These are phyloP conservation scores for Boletus patriciae DNA, from an alignment of 768 basidiomycete species.

Conservation along the genomic window DNA sequence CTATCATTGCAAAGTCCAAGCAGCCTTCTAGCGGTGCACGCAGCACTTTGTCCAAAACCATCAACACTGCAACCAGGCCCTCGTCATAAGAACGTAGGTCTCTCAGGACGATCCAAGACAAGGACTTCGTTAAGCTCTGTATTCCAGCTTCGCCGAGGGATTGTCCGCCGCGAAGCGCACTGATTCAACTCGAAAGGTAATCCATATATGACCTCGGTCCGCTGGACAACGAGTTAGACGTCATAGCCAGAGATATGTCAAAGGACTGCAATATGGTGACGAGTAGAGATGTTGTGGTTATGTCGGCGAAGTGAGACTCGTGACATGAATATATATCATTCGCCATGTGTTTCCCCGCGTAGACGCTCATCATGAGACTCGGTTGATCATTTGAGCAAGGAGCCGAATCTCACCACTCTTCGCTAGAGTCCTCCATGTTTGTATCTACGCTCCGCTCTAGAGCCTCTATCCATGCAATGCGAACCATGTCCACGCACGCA, in stretches of 20 bases:
- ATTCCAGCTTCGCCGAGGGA: background rate
- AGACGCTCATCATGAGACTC: conserved; percentile 5
- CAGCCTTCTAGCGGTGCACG: background rate
- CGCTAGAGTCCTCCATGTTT: conserved; percentile 21
- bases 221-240: background rate
- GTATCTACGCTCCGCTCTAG: conserved; percentile 13
- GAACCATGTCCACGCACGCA: conserved; percentile 38
- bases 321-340: background rate
- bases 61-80: background rate
- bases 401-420: conserved; percentile 3
- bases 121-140: background rate
- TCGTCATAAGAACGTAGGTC: conserved; percentile 7
- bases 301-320: conserved; percentile 2
- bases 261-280: background rate
- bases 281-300: background rate
- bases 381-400: background rate
- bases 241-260: background rate
- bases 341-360: background rate
- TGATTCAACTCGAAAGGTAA: background rate
- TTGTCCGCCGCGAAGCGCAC: background rate
- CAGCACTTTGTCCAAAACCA: background rate
- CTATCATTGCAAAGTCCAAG: conserved; percentile 27
- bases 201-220: background rate
- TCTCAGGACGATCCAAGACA: background rate
- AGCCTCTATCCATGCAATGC: conserved; percentile 8